phyloP scores from a whole-genome alignment of 495 filamentous ascomycete species.

The Thermochaetoides thermophila region DNA sequence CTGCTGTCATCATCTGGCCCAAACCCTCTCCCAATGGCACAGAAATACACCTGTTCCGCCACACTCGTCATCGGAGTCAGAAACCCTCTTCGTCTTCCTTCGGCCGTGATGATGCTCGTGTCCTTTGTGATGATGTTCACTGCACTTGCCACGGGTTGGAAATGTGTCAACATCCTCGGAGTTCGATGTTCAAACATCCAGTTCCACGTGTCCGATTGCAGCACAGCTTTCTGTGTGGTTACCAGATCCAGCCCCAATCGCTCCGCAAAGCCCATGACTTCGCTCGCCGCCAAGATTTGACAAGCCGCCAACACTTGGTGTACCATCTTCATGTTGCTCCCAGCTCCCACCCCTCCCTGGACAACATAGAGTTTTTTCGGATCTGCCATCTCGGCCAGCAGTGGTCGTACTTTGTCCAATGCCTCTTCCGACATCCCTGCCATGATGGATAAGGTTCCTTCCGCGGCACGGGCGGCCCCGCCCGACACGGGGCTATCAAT shows the following conservation, averaged over 20 bases:
- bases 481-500: conserved; percentile 68
- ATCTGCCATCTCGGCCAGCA: conserved; percentile 49
- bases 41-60: conserved; percentile 56
- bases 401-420: conserved; percentile 39
- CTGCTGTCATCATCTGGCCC: conserved; percentile 54
- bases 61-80: conserved; percentile 55
- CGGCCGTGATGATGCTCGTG: conserved; percentile 62
- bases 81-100: conserved; percentile 43
- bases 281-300: conserved; percentile 57
- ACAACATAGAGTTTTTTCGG: conserved; percentile 56
- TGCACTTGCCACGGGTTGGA: conserved; percentile 53
- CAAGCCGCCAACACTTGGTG: conserved; percentile 71
- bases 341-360: conserved; percentile 55
- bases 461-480: conserved; percentile 55
- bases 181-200: conserved; percentile 77
- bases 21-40: conserved; percentile 44
- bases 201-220: conserved; percentile 46
- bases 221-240: conserved; percentile 39
- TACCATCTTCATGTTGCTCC: conserved; percentile 81
- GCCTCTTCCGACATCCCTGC: conserved; percentile 46
- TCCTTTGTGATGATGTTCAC: conserved; percentile 71
- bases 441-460: conserved; percentile 72
- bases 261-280: conserved; percentile 60
- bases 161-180: conserved; percentile 52
- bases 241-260: conserved; percentile 49